A percentile compares a stretch with the other conserved stretches of the same genome.
Evolutionary conservation across 768 basidiomycete species (phyloP).

Genomic region (Mycena olivaceomarginata): DNA sequence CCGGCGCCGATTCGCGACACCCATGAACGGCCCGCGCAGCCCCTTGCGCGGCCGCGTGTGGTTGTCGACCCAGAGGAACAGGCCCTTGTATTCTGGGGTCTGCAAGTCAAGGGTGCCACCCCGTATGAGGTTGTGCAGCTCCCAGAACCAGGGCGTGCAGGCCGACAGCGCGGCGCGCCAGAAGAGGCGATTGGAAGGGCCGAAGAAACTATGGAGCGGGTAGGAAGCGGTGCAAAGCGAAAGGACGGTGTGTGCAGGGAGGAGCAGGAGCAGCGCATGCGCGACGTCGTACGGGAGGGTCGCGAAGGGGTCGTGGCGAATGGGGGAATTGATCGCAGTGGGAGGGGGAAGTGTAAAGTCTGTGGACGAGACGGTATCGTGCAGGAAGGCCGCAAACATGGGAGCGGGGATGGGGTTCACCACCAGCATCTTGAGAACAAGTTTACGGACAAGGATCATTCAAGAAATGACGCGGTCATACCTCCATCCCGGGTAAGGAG

Average conservation of each 20-base stretch:
- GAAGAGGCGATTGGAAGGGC: slow-evolving; percentile 13
- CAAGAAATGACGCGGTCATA: not conserved
- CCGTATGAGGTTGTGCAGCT: not conserved
- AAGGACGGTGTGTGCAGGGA: slow-evolving; percentile 8
- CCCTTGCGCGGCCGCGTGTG: not conserved
- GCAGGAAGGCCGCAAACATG: not conserved
- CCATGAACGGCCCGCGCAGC: slow-evolving; percentile 12
- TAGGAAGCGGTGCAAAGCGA: slow-evolving; percentile 15
- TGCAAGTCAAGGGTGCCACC: not conserved
- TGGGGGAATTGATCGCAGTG: not conserved
- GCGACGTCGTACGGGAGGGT: slow-evolving; percentile 18
- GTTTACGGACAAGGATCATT: not conserved
- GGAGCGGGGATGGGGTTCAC: not conserved
- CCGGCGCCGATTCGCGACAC: slow-evolving; percentile 15
- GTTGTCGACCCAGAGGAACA: slow-evolving; percentile 6
- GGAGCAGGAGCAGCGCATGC: not conserved
- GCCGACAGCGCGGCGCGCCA: not conserved
- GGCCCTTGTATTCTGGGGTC: slow-evolving; percentile 1
- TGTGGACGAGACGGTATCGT: not conserved
- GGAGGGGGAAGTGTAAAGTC: slow-evolving; percentile 4
- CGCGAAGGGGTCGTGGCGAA: slow-evolving; percentile 8
- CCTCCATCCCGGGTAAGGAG: slow-evolving; percentile 3
- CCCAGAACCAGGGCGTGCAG: slow-evolving; percentile 26
- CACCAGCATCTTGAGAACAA: not conserved
- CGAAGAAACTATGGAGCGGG: slow-evolving; percentile 6